Evolutionary conservation across 345 rosid species (phyloP).

Genomic region (Angophora floribunda): DNA sequence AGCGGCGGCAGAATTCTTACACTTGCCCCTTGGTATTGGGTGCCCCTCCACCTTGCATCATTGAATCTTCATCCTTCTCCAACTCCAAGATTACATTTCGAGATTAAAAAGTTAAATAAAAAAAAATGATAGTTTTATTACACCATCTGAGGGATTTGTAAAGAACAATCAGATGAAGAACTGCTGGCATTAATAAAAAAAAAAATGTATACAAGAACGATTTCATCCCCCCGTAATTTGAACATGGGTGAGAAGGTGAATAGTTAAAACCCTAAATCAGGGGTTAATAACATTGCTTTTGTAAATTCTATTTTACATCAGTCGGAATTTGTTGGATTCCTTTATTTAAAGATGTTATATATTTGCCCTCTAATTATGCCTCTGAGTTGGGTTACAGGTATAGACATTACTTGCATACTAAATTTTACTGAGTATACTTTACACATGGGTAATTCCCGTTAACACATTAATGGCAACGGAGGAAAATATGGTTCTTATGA

Average conservation of each 20-base stretch:
- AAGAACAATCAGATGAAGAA: not conserved
- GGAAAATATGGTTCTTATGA: not conserved
- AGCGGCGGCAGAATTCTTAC: constrained; percentile 17
- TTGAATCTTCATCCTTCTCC: not conserved
- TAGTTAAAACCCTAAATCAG: not conserved
- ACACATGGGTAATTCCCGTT: not conserved
- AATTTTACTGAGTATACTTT: not conserved
- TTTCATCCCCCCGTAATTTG: not conserved
- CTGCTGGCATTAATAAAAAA: not conserved
- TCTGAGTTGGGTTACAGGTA: not conserved
- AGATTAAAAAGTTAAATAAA: not conserved
- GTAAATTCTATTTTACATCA: not conserved
- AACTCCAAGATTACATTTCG: not conserved
- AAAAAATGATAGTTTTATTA: not conserved
- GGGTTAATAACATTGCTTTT: not conserved
- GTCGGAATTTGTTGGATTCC: not conserved
- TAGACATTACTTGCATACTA: not conserved
- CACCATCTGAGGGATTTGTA: not conserved
- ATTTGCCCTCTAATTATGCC: not conserved
- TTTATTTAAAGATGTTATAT: not conserved
- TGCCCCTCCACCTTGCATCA: not conserved
- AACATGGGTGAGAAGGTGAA: not conserved
- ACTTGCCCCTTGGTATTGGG: constrained; percentile 26
- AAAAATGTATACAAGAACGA: not conserved
- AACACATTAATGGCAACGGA: not conserved